Evolutionary conservation across 140 eudicot genomes (phyloP).

Genomic region (Flaveria floridana): DNA sequence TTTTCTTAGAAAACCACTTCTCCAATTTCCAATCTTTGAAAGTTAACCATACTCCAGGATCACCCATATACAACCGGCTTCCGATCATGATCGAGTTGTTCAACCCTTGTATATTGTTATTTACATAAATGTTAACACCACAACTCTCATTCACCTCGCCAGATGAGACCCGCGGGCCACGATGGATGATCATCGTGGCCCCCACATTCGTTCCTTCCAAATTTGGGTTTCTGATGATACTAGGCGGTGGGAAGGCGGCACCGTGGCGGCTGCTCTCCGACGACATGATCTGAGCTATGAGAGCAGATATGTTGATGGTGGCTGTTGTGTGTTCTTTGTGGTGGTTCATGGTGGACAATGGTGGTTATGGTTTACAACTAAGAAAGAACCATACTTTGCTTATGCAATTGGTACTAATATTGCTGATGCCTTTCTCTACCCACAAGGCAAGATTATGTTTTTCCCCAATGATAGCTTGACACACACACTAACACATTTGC

Average conservation of each 20-base stretch:
- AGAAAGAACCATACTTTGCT: slow-evolving; percentile 39
- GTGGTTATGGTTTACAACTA: slow-evolving; percentile 23
- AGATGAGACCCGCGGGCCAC: slow-evolving; percentile 28
- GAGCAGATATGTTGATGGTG: slow-evolving; percentile 22
- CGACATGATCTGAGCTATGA: slow-evolving; percentile 38
- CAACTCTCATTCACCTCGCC: slow-evolving; percentile 50
- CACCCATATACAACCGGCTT: slow-evolving; percentile 68
- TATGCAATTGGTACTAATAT: slow-evolving; percentile 27
- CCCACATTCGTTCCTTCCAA: slow-evolving; percentile 61
- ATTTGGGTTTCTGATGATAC: slow-evolving; percentile 34
- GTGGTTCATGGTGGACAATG: slow-evolving; percentile 41
- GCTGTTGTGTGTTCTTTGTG: slow-evolving; percentile 28
- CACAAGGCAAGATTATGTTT: slow-evolving; percentile 44
- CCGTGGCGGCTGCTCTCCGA: slow-evolving; percentile 30
- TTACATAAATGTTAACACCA: slow-evolving; percentile 64
- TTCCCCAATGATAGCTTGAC: slow-evolving; percentile 39
- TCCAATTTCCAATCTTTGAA: slow-evolving; percentile 45
- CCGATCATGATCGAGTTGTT: slow-evolving; percentile 75
- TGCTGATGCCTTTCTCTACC: slow-evolving; percentile 44
- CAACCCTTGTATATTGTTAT: slow-evolving; percentile 68
- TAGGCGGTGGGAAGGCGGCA: slow-evolving; percentile 38
- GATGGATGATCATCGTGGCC: slow-evolving; percentile 51
- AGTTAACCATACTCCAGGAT: slow-evolving; percentile 66
- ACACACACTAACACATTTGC: slow-evolving; percentile 23
- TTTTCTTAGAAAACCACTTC: slow-evolving; percentile 43